Evolutionary conservation across 2,329 filamentous ascomycete genomes (phyloP).

Genomic region (Pochonia chlamydosporia): DNA sequence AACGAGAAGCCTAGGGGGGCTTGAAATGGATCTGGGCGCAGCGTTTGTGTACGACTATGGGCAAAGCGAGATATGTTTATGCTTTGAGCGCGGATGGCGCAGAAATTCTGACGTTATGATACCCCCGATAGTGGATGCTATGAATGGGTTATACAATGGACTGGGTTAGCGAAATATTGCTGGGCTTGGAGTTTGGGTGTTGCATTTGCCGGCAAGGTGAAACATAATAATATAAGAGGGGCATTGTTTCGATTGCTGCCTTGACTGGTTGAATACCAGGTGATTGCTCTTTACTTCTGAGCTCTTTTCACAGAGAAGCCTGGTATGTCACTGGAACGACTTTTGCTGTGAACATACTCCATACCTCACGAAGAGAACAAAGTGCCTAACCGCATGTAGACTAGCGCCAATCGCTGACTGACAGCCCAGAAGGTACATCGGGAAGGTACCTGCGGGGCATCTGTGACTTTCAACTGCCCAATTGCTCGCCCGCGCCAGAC

Average conservation of each 20-base stretch:
- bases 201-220: background rate
- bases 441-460: constrained; percentile 5
- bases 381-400: no score
- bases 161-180: background rate
- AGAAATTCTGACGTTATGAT: background rate
- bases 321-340: background rate
- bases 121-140: background rate
- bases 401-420: no score
- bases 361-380: no score
- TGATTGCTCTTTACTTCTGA: no score
- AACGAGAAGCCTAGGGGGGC: no score
- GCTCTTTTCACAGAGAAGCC: no score
- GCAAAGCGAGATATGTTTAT: background rate
- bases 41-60: background rate
- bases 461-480: no score
- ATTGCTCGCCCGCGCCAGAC: no score
- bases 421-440: constrained; percentile 9
- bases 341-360: no score
- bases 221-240: no score
- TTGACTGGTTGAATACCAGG: background rate
- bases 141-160: background rate
- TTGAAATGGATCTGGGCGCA: background rate
- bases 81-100: background rate
- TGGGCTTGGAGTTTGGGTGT: background rate
- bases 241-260: no score